Evolutionary conservation across 2,329 filamentous ascomycete species (phyloP), one percentile per base, ranked within the genome.

Genomic region (Chlorencoelia australis): DNA sequence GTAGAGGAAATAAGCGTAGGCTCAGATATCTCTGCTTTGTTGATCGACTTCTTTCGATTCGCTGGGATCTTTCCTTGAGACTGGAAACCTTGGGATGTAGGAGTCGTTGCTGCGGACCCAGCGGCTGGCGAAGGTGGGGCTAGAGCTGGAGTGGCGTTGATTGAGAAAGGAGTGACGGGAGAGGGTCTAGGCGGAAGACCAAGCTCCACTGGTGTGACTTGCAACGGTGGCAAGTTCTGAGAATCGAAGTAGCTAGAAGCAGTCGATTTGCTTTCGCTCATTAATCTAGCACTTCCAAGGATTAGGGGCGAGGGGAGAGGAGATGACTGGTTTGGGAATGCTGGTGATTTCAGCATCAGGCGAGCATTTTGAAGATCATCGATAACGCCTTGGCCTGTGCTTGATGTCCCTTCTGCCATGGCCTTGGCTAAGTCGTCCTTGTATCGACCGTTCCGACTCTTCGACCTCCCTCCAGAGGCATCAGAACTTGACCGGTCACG

Each of bases 1-100:
- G 55, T 57, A 9, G 51, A 53, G 11, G 53, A 56, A 19, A 57
- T 33, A 19, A 57, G 50, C 28, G 33, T 51, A 14, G 55, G 55
- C 19, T 57, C 55, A 3, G 55, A 57, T 17, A 57, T 57, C 2
- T 55, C 51, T 7, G 48, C 45, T 31, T 57, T 57, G 17, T 53
- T 55, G 30, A 57, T 45, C 4, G 53, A 54, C 30, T 42, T 44
- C 37, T 57, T 57, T 4, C 54, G 46, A n/a, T 39, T 16, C 4
- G 39, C 30, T 18, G 48, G 42, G 3, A 37, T 26, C 4, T 35
- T 40, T 4, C 27, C 34, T 14, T 48, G 42, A 15, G 28, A 13
- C 29, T 48, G 47, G 13, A 43, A 46, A 4, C 40, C 47, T 29
- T 42, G 40, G 3, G 24, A 14, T 16, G 43, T 47, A 2, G 53